A percentile compares a stretch with the other conserved stretches of the same genome.
phyloP scores from a whole-genome alignment of 2,329 filamentous ascomycete species.

The Microdochium trichocladiopsis region DNA sequence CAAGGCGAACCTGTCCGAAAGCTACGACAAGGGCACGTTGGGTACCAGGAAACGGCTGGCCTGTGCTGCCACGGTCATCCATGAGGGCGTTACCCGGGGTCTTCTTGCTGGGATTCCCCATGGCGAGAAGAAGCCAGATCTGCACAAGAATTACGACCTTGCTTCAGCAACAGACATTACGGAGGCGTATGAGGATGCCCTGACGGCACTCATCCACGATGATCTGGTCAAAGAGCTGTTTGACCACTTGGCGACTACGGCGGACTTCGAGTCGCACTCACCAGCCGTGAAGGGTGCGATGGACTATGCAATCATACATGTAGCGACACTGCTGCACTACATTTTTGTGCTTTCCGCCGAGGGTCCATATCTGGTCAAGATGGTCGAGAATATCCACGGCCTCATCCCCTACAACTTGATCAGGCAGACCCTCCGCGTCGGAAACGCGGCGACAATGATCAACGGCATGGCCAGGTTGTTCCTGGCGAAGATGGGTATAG shows the following conservation, averaged over 20 bases:
- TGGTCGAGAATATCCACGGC: constrained; percentile 63
- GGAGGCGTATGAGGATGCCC: constrained; percentile 58
- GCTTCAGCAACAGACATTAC: constrained; percentile 52
- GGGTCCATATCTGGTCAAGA: constrained; percentile 65
- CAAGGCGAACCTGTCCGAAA: constrained; percentile 67
- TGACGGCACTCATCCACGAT: constrained; percentile 62
- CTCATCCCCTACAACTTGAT: constrained; percentile 67
- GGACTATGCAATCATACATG: constrained; percentile 47
- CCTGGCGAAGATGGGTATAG: constrained; percentile 71
- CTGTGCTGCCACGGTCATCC: constrained; percentile 61
- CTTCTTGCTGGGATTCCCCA: constrained; percentile 52
- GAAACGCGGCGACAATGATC: constrained; percentile 78
- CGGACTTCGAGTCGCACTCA: constrained; percentile 58
- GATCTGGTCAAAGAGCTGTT: constrained; percentile 60
- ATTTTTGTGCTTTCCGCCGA: constrained; percentile 67
- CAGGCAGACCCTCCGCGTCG: constrained; percentile 65
- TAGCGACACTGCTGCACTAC: constrained; percentile 69
- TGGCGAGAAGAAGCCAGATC: constrained; percentile 11
- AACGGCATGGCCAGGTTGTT: constrained; percentile 66
- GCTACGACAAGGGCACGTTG: constrained; percentile 71
- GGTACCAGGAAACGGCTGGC: constrained; percentile 70
- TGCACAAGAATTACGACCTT: constrained; percentile 43
- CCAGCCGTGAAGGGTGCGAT: constrained; percentile 55
- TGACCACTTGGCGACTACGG: constrained; percentile 49
- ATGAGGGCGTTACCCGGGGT: constrained; percentile 63